Percentiles rank a stretch among this genome's conserved stretches.
These are phyloP conservation scores for Aspergillus ochraceus DNA, from an alignment of 2,329 filamentous ascomycete species.

Conservation along the genomic window DNA sequence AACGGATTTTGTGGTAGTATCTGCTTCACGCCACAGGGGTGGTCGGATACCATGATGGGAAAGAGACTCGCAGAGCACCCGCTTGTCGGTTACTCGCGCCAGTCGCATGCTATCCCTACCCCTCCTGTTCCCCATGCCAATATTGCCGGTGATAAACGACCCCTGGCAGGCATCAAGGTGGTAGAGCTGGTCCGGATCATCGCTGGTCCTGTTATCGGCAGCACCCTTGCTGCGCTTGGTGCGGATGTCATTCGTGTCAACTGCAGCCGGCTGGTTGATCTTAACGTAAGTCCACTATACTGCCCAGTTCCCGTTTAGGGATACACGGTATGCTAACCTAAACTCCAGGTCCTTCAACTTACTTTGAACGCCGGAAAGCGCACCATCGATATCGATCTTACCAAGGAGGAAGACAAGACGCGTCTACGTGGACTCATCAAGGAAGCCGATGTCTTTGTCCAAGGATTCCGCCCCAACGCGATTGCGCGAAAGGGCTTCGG, in stretches of 20 bases:
- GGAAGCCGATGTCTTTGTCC: slow-evolving; percentile 54
- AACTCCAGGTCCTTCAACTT: slow-evolving; percentile 4
- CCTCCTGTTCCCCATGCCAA: background rate
- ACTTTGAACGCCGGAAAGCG: slow-evolving; percentile 13
- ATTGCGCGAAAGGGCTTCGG: slow-evolving; percentile 29
- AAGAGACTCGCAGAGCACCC: background rate
- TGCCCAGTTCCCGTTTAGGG: too few relatives aligned
- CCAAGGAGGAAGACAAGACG: slow-evolving; percentile 37
- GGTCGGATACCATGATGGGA: background rate
- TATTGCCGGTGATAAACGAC: background rate
- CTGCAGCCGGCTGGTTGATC: slow-evolving; percentile 11
- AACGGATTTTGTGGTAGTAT: background rate
- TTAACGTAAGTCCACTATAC: background rate
- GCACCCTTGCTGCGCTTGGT: slow-evolving; percentile 42
- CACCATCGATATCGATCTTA: slow-evolving; percentile 45
- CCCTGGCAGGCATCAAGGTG: background rate
- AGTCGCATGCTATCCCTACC: background rate
- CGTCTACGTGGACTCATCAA: slow-evolving; percentile 44
- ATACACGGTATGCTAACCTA: background rate
- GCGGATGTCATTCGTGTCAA: slow-evolving; percentile 48
- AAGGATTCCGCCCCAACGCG: slow-evolving; percentile 51
- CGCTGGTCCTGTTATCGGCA: slow-evolving; percentile 43
- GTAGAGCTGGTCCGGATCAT: slow-evolving; percentile 35
- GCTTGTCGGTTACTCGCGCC: background rate
- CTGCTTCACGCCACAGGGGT: background rate